A percentile compares a stretch with the other conserved stretches of the same genome.
These are phyloP conservation scores for Sarocladium oryzae DNA, from an alignment of 2,329 filamentous ascomycete genomes.

Conservation along the genomic window DNA sequence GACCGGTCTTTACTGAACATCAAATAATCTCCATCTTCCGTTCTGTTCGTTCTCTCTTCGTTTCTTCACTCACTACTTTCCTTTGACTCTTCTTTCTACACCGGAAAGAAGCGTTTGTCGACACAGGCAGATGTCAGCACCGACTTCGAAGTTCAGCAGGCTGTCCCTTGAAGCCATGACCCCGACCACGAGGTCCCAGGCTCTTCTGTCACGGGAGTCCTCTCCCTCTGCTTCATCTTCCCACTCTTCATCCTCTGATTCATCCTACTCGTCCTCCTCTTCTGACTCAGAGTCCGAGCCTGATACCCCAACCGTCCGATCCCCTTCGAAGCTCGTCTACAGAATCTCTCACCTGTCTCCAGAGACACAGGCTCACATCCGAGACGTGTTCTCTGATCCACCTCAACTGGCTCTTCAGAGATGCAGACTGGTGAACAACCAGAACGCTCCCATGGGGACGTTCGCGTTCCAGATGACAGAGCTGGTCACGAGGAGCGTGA, in stretches of 20 bases:
- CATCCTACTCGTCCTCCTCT: constrained; percentile 15
- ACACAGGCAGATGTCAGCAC: constrained; percentile 25
- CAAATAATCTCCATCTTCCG: no score
- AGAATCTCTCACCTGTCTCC: constrained; percentile 31
- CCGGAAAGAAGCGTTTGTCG: neutral
- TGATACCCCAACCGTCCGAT: constrained; percentile 23
- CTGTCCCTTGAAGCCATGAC: constrained; percentile 36
- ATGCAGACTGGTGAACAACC: constrained; percentile 36
- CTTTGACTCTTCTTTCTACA: constrained; percentile 12
- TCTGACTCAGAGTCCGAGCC: constrained; percentile 23
- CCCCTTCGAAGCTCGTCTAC: constrained; percentile 35
- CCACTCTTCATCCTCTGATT: neutral
- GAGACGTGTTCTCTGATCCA: constrained; percentile 40
- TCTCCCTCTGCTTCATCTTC: neutral
- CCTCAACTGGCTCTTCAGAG: constrained; percentile 43
- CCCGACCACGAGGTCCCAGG: constrained; percentile 22
- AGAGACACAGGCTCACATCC: constrained; percentile 30
- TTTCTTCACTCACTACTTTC: neutral
- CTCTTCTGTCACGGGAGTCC: neutral
- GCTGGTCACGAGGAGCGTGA: constrained; percentile 43
- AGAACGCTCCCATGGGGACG: constrained; percentile 22
- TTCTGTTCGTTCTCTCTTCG: neutral
- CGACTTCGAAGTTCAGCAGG: constrained; percentile 29
- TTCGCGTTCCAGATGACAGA: constrained; percentile 53
- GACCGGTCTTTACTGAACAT: neutral